phyloP scores from a whole-genome alignment of 2,329 filamentous ascomycete species.

The Zasmidium angulare region DNA sequence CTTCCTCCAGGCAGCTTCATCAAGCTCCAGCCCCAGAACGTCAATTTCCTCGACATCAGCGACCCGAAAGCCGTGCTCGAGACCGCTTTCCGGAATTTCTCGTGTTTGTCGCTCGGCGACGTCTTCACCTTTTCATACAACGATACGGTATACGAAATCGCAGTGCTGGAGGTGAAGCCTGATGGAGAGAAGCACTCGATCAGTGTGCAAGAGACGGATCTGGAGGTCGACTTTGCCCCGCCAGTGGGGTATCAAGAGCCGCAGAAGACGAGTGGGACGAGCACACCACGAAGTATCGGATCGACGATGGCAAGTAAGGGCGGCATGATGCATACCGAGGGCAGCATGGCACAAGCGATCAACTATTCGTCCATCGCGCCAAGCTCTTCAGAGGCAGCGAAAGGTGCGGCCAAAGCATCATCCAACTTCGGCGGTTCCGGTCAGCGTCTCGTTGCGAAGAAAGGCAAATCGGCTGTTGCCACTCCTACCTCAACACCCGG shows the following conservation, averaged over 20 bases:
- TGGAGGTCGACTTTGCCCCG: conserved; percentile 92
- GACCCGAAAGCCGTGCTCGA: conserved; percentile 97
- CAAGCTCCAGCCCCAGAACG: conserved; percentile 92
- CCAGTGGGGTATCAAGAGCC: conserved; percentile 94
- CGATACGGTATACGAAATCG: conserved; percentile 88
- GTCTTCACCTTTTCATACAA: conserved; percentile 97
- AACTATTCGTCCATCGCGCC: conserved; percentile 92
- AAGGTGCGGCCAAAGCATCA: conserved; percentile 61
- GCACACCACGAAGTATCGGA: conserved; percentile 69
- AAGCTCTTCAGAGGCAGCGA: conserved; percentile 64
- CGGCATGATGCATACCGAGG: conserved; percentile 76
- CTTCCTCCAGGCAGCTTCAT: conserved; percentile 87
- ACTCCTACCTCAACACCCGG: conserved; percentile 28
- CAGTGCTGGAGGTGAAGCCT: conserved; percentile 90
- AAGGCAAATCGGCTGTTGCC: conserved; percentile 62
- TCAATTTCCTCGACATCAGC: conserved; percentile 80
- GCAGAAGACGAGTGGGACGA: conserved; percentile 74
- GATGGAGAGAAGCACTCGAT: conserved; percentile 79
- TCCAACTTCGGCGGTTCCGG: conserved; percentile 81
- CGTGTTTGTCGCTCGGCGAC: conserved; percentile 88
- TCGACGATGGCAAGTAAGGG: conserved; percentile 58
- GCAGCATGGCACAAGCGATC: conserved; percentile 96
- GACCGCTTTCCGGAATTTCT: conserved; percentile 94
- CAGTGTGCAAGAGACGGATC: conserved; percentile 92
- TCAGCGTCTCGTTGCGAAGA: conserved; percentile 80